phyloP scores from a whole-genome alignment of 108 stramenopile genomes.

The Cyclostephanos tholiformis region DNA sequence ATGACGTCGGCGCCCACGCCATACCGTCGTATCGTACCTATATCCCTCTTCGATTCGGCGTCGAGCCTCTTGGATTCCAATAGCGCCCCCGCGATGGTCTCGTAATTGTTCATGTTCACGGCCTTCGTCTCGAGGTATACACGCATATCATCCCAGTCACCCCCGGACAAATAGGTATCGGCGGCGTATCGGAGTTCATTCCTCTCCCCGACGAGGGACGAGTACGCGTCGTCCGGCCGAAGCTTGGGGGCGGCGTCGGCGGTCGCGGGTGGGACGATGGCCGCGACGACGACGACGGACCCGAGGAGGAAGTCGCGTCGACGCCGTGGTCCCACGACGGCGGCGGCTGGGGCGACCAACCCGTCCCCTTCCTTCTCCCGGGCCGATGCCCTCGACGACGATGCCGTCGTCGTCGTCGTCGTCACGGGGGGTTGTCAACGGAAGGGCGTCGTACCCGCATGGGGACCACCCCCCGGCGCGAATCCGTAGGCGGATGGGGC shows the following conservation, averaged over 20 bases:
- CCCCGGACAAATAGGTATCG: slow-evolving; percentile 16
- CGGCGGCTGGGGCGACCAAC: too few relatives aligned
- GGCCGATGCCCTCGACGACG: too few relatives aligned
- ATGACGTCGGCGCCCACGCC: slow-evolving; percentile 49
- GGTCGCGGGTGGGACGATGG: too few relatives aligned
- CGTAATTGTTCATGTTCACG: slow-evolving; percentile 32
- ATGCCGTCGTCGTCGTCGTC: too few relatives aligned
- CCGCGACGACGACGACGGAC: too few relatives aligned
- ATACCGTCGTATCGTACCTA: slow-evolving; percentile 47
- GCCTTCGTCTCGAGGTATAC: slow-evolving; percentile 12
- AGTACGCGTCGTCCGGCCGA: slow-evolving; percentile 23
- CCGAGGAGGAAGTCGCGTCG: too few relatives aligned
- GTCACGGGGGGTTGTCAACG: too few relatives aligned
- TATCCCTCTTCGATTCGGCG: slow-evolving; percentile 44
- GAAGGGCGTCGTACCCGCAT: too few relatives aligned
- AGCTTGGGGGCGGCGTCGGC: neutral
- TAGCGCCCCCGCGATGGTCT: slow-evolving; percentile 16
- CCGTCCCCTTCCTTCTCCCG: too few relatives aligned
- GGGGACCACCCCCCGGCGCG: too few relatives aligned
- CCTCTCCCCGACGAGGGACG: slow-evolving; percentile 17
- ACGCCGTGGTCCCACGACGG: too few relatives aligned
- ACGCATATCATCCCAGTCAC: slow-evolving; percentile 24
- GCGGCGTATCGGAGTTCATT: slow-evolving; percentile 23
- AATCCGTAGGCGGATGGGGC: too few relatives aligned
- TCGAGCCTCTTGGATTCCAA: slow-evolving; percentile 23